A percentile compares a stretch with the other conserved stretches of the same genome.
phyloP scores from a whole-genome alignment of 2,329 filamentous ascomycete species.

The Phymatotrichopsis omnivora region DNA sequence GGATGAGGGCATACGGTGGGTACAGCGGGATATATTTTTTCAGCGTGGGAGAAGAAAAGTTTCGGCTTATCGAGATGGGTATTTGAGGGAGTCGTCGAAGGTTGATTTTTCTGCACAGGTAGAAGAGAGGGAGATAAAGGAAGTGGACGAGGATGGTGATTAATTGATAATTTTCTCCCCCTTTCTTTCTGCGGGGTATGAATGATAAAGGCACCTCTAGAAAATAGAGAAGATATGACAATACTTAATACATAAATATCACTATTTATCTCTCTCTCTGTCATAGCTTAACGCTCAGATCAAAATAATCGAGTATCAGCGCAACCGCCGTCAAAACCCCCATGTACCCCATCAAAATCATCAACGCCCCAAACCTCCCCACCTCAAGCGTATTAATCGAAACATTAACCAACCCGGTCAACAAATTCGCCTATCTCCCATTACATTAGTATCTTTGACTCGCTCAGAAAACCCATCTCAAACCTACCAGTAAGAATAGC shows the following conservation, averaged over 20 bases:
- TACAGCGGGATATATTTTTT: background rate
- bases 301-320: conserved; percentile 45
- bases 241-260: no score
- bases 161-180: no score
- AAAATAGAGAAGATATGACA: no score
- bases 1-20: background rate
- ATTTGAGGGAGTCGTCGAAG: background rate
- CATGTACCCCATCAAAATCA: conserved; percentile 63
- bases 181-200: no score
- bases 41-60: background rate
- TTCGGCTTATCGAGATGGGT: background rate
- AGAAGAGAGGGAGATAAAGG: no score
- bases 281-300: conserved; percentile 63
- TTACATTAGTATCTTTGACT: background rate
- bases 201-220: no score
- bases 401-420: conserved; percentile 85
- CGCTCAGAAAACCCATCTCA: conserved; percentile 5
- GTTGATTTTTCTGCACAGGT: background rate
- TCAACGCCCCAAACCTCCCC: conserved; percentile 55
- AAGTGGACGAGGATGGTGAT: no score
- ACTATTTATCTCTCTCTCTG: no score
- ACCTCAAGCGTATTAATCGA: conserved; percentile 71
- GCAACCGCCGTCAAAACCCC: conserved; percentile 57
- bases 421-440: conserved; percentile 56
- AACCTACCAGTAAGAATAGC: conserved; percentile 62